phyloP scores from a whole-genome alignment of 2,329 filamentous ascomycete species.

The Neofusicoccum cordaticola region DNA sequence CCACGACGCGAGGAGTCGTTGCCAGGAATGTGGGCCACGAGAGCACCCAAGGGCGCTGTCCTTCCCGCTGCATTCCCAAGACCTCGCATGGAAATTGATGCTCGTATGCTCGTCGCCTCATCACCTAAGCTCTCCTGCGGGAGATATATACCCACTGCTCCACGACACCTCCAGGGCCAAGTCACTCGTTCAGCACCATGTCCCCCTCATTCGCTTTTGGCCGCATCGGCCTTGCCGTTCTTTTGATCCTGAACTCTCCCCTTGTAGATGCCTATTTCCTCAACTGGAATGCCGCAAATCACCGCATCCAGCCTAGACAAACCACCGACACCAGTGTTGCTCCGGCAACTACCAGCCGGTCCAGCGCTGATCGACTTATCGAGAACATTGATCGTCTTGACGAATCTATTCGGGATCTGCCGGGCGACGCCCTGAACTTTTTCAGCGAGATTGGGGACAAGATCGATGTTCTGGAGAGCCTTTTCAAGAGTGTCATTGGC shows the following conservation, averaged over 20 bases:
- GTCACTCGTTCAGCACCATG: constrained; percentile 5
- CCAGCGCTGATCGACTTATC: constrained; percentile 5
- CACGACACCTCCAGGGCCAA: neutral
- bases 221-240: constrained; percentile 4
- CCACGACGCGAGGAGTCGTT: neutral
- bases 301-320: constrained; percentile 6
- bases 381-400: constrained; percentile 12
- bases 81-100: neutral
- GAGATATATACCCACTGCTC: constrained; percentile 1
- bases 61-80: neutral
- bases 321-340: constrained; percentile 1
- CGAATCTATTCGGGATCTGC: constrained; percentile 5
- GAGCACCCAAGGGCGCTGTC: constrained; percentile 8
- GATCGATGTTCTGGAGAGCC: constrained; percentile 4
- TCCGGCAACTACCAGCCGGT: constrained; percentile 6
- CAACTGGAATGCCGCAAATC: constrained; percentile 1
- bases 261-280: constrained; percentile 9
- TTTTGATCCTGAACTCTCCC: constrained; percentile 1
- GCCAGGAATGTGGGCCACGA: neutral
- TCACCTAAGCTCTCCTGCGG: neutral
- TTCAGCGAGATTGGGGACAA: constrained; percentile 5
- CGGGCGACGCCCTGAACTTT: constrained; percentile 11
- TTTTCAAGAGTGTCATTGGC: constrained; percentile 7
- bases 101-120: neutral
- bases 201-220: neutral